These are phyloP conservation scores for Komagataea norvegica DNA, from an alignment of 1,139 yeast species.

Conservation along the genomic window DNA sequence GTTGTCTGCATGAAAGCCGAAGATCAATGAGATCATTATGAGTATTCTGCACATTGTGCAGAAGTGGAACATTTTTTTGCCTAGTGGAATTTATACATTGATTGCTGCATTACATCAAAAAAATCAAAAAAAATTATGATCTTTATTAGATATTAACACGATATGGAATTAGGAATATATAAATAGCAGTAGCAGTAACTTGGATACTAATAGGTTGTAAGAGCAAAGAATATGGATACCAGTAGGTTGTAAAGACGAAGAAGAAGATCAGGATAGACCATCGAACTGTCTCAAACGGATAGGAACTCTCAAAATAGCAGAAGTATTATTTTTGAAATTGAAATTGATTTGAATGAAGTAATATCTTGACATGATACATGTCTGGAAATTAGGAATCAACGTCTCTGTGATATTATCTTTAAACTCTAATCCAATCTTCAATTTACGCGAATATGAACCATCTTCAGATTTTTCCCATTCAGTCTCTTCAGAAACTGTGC, in stretches of 20 bases:
- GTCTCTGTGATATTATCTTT: conserved; percentile 33
- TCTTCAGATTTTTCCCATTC: conserved; percentile 8
- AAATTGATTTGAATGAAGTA: conserved; percentile 38
- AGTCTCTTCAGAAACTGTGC: conserved; percentile 4
- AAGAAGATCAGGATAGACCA: conserved; percentile 5
- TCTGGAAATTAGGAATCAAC: conserved; percentile 54
- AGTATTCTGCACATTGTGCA: no score
- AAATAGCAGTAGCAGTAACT: no score
- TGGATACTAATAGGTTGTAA: no score
- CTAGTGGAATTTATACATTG: not conserved
- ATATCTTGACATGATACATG: conserved; percentile 48
- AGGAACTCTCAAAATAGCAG: conserved; percentile 32
- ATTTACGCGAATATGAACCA: conserved; percentile 11
- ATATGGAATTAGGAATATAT: no score
- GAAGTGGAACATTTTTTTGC: no score
- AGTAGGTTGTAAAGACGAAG: no score
- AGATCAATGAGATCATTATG: no score
- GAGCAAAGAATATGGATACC: no score
- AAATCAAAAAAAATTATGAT: no score
- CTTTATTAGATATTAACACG: no score
- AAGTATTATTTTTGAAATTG: conserved; percentile 29
- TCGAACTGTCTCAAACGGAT: conserved; percentile 30
- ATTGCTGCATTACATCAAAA: no score
- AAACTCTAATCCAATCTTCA: conserved; percentile 27
- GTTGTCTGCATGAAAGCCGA: no score